Conservation (phyloP, 306 rosid genomes). For the Datisca glomerata region DNA sequence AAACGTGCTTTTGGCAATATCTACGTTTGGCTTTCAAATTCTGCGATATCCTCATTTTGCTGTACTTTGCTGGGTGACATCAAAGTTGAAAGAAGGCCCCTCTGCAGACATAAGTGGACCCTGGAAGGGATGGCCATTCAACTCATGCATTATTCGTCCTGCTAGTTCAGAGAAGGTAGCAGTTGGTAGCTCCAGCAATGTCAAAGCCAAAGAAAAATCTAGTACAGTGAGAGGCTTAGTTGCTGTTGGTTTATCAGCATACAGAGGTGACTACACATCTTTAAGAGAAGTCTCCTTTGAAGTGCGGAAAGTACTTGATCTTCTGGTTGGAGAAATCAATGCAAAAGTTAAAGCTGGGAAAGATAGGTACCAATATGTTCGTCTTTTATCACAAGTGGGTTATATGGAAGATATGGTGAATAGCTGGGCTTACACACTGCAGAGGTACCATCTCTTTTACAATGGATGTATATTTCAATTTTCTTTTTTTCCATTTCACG, state of each 20-base stretch:
- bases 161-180: conserved; percentile 34
- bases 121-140: conserved; percentile 99
- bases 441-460: conserved; percentile 40
- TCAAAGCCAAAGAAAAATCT: conserved; percentile 47
- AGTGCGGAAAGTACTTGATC: conserved; percentile 72
- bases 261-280: conserved; percentile 71
- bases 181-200: conserved; percentile 28
- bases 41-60: conserved; percentile 86
- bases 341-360: conserved; percentile 60
- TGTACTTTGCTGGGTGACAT: conserved; percentile 96
- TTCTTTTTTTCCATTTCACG: conserved; percentile 1
- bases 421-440: conserved; percentile 75
- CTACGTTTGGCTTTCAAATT: conserved; percentile 87
- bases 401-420: conserved; percentile 85
- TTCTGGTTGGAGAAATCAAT: conserved; percentile 51
- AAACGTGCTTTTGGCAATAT: conserved; percentile 53
- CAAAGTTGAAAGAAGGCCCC: conserved; percentile 86
- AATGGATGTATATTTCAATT: conserved; percentile 5
- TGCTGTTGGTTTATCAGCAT: conserved; percentile 88
- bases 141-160: conserved; percentile 78
- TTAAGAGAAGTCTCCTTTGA: conserved; percentile 67
- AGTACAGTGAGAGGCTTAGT: conserved; percentile 70
- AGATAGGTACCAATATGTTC: conserved; percentile 65
- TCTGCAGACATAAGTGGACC: conserved; percentile 78
- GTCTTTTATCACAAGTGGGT: conserved; percentile 88